Evolutionary conservation across 306 rosid species (phyloP).

Genomic region (Glycyrrhiza uralensis): DNA sequence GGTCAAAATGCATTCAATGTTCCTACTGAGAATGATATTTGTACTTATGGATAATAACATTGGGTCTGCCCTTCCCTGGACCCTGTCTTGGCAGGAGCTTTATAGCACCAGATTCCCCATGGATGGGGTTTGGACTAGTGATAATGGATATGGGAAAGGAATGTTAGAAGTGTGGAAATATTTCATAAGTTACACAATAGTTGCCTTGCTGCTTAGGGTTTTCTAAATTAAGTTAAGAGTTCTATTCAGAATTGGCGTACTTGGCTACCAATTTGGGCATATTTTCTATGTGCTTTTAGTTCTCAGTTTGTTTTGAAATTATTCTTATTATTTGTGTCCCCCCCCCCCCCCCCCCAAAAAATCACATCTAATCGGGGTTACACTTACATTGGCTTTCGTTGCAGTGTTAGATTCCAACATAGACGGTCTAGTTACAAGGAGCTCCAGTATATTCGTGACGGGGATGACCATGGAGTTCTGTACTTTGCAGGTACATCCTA

Average conservation of each 20-base stretch:
- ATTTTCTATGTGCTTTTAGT: neutral
- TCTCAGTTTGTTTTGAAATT: neutral
- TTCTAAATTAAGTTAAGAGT: neutral
- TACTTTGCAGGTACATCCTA: constrained; percentile 87
- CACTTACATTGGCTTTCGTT: constrained; percentile 26
- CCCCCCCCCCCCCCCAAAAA: neutral
- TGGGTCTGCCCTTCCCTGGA: too few species aligned
- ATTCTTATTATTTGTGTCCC: neutral
- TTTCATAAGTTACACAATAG: neutral
- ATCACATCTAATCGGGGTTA: neutral
- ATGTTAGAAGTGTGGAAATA: neutral
- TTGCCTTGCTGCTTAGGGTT: neutral
- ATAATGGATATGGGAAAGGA: neutral
- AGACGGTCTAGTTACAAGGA: constrained; percentile 89
- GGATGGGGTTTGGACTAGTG: neutral
- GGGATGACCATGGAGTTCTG: constrained; percentile 85
- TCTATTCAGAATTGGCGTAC: neutral
- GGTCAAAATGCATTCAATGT: neutral
- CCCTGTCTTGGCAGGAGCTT: too few species aligned
- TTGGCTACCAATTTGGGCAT: neutral
- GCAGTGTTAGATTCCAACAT: constrained; percentile 69
- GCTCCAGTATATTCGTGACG: constrained; percentile 83
- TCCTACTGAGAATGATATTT: neutral
- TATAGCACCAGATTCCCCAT: too few species aligned
- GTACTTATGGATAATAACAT: neutral